Base-by-base conservation (phyloP, 352 stramenopile genomes). In the Peronosclerospora sorghi region DNA sequence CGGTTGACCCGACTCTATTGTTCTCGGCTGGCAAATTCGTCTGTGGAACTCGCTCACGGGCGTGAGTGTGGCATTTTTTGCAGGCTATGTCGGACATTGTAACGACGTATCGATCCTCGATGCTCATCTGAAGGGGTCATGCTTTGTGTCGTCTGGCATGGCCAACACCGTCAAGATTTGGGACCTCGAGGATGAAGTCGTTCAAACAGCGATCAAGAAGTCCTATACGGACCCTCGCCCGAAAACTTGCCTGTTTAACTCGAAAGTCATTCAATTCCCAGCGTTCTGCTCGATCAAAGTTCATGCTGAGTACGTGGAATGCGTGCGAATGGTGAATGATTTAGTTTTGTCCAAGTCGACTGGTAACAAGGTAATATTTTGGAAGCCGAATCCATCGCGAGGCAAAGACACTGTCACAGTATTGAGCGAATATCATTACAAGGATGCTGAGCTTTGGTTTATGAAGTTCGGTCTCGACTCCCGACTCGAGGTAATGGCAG, bases 111-210 rank as follows among this genome's bases (percentile, higher is more conserved):
- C 97, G 41, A 92, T 68, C 40, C 43, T 93, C n/a, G 82, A 89
- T 35, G 69, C 94, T 36, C 89, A 97, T 51, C 51, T 85, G 14
- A 76, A 78, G 32, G 91, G 91, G 12, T 68, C 73, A 15, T 88
- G 73, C 56, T 96, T 96, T 56, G 84, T 85, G 26, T 92, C 73
- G 15, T 69, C 69, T 0, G 87, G 85, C 15, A 96, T 96, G 73
- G 92, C 97, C 63, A 96, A 95, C 53, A 95, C 68, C 5, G 69
- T 97, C 42, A 96, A 96, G 49, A 63, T 98, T n/a, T 98, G 92
- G 92, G 78, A 87, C 46, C 69, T 96, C 14, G 74, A 90, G 35
- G 67, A 79, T 27, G 57, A 73, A 87, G 91, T 30, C 51, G n/a
- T n/a, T n/a, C n/a, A n/a, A n/a, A n/a, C n/a, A n/a, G n/a, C n/a